These are phyloP conservation scores for Centaurea solstitialis DNA, from an alignment of 129 eudicot genomes.

Conservation along the genomic window DNA sequence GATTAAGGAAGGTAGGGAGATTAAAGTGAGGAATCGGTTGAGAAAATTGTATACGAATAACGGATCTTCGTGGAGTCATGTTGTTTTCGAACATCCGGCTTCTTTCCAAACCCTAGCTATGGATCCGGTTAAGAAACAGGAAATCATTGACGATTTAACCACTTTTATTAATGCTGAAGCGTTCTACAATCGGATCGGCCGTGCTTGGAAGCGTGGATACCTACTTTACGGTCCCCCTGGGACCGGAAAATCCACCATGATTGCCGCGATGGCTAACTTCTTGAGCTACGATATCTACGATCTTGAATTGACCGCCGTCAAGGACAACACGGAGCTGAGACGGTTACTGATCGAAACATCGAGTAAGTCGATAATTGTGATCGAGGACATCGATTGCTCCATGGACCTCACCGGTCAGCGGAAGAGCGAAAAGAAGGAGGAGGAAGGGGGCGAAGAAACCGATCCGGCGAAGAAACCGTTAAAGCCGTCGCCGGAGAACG, in stretches of 20 bases:
- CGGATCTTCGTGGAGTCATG: conserved; percentile 36
- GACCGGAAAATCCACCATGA: conserved; percentile 47
- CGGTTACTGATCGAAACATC: conserved; percentile 34
- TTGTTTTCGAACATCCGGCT: conserved; percentile 41
- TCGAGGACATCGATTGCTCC: conserved; percentile 47
- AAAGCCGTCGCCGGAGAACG: conserved; percentile 12
- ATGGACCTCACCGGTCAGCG: conserved; percentile 38
- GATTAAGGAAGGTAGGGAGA: conserved; percentile 41
- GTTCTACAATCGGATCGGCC: conserved; percentile 35
- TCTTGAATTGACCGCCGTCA: conserved; percentile 36
- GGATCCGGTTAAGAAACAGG: conserved; percentile 36
- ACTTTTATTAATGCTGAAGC: conserved; percentile 34
- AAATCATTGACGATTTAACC: conserved; percentile 36
- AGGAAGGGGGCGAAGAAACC: conserved; percentile 5
- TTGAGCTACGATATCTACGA: conserved; percentile 39
- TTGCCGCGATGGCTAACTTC: conserved; percentile 44
- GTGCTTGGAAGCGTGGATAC: conserved; percentile 46
- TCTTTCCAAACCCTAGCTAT: conserved; percentile 38
- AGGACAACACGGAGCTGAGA: conserved; percentile 35
- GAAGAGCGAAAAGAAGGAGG: conserved; percentile 20
- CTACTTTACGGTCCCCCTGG: conserved; percentile 43
- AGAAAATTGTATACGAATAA: conserved; percentile 40
- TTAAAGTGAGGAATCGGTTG: conserved; percentile 28
- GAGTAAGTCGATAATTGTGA: conserved; percentile 42
- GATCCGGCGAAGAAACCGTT: conserved; percentile 7